A percentile compares a stretch with the other conserved stretches of the same genome.
Conservation (phyloP, 1,284 basidiomycete species). For the Psilocybe mexicana region DNA sequence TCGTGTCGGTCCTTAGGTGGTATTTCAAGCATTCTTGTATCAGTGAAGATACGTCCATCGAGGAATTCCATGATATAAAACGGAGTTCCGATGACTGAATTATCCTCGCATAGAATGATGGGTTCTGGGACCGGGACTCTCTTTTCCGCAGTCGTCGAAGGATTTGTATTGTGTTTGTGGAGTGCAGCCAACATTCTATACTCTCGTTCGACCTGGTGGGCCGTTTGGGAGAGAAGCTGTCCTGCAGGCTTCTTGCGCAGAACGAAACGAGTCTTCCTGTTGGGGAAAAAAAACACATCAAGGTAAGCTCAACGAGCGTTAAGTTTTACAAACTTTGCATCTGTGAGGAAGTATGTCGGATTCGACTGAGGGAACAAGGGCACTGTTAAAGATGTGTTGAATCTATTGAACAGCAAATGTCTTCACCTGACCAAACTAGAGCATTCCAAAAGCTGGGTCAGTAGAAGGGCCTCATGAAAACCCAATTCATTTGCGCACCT, state of each 20-base stretch:
- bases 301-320: neutral
- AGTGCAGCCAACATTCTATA: constrained; percentile 80
- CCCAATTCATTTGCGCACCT: constrained; percentile 49
- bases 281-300: neutral
- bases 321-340: constrained; percentile 51
- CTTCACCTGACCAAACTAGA: constrained; percentile 77
- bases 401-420: neutral
- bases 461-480: neutral
- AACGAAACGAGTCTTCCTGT: constrained; percentile 71
- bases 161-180: constrained; percentile 67
- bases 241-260: constrained; percentile 95
- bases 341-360: constrained; percentile 91
- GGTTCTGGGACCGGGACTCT: constrained; percentile 87
- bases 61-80: constrained; percentile 98
- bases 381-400: neutral
- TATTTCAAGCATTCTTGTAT: constrained; percentile 76
- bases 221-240: constrained; percentile 81
- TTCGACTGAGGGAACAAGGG: constrained; percentile 64
- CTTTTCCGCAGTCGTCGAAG: constrained; percentile 48
- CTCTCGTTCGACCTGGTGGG: constrained; percentile 94
- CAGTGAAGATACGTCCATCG: constrained; percentile 91
- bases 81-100: constrained; percentile 76
- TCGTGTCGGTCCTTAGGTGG: constrained; percentile 61
- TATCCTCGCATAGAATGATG: constrained; percentile 82
- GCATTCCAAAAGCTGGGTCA: constrained; percentile 1